Base-by-base conservation (phyloP, 2,329 filamentous ascomycete species). In the Alternaria angustiovoidea region DNA sequence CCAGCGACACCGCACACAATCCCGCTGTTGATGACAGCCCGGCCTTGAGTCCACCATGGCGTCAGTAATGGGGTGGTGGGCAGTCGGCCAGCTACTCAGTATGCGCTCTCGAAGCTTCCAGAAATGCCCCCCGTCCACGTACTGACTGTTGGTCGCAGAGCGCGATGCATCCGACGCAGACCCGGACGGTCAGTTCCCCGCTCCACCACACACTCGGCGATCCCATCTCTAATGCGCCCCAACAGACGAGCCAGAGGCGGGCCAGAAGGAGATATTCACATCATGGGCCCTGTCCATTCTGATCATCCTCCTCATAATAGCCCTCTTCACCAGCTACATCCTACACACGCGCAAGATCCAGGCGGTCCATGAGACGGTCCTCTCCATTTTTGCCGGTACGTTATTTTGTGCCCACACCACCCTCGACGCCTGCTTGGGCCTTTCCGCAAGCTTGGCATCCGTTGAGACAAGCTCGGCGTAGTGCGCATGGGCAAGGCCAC, bases 211-310 rank as follows among this genome's bases (percentile, higher is more conserved):
- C 65, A 47, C 61, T 46, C 48, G 24, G 51, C 58, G 26, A 43
- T 51, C 53, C 54, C 47, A 47, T 73, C 57, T 66, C 81, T 81
- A 79, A 81, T 78, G 61, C 61, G 42, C 67, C 61, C 48, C 66
- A 52, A 71, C 76, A 87, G 88, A 89, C 71, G 87, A 89, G 71
- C 87, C 89, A 62, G 93, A 97, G 79, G 90, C 92, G 43, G 91
- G 92, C 48, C 88, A 96, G 80, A 94, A 96, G 84, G 95, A 99
- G 83, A 91, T 97, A 66, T 92, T 93, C 77, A 91, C 94, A 72
- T 97, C 95, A 82, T 97, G 93, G 93, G 94, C 94, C 30, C 89
- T 99, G 68, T 97, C 97, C 81, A 99, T 99, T 75, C 88, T 96
- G 71, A 97, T 99, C 72, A 87, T 93, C 82, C 88, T 99, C 71